Base-by-base conservation (phyloP, 768 basidiomycete genomes). In the Agrocybe pediades region DNA sequence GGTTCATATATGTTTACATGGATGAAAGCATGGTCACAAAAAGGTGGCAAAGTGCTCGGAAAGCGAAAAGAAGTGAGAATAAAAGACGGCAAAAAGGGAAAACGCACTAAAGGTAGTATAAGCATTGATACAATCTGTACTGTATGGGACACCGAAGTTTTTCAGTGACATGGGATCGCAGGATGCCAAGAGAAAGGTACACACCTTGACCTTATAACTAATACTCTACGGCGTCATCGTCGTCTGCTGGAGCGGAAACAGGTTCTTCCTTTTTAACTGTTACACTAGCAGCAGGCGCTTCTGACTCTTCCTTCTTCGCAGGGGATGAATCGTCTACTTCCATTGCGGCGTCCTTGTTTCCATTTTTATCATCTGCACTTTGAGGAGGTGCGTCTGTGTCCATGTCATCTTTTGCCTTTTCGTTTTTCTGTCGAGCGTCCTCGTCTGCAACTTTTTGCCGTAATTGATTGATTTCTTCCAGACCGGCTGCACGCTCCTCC, bases 141-240 rank as follows among this genome's bases (percentile, higher is more conserved):
- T 55, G 33, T 16, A 39, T 11, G 9, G 7, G 15, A 50, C 16
- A 26, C 21, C 13, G 47, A n/a, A 21, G 13, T 21, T 47, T 13
- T 21, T 19, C 17, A 36, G 33, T 13, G n/a, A 36, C 5, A 36
- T n/a, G 11, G 13, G n/a, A 11, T 36, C 13, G 13, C 6, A n/a
- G 33, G 11, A 5, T 4, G 13, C 33, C 33, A 46, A 21, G 40
- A 27, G n/a, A 24, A 16, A 5, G 42, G n/a, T 7, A 60, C 63
- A 27, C 7, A 67, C 65, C 62, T 62, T 56, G 60, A 64, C 54
- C 56, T 61, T 59, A 50, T 55, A 63, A 65, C 70, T 78, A 90
- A 72, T 90, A 91, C 72, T 91, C 89, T 41, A 91, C 87, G 9
- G 87, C 89, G 65, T 90, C 89, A 57, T 90, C 89, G 58, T 88